Percentiles rank a stretch among this genome's conserved stretches.
These are phyloP conservation scores for Microbotryum intermedium DNA, from an alignment of 1,284 basidiomycete species.

Conservation along the genomic window DNA sequence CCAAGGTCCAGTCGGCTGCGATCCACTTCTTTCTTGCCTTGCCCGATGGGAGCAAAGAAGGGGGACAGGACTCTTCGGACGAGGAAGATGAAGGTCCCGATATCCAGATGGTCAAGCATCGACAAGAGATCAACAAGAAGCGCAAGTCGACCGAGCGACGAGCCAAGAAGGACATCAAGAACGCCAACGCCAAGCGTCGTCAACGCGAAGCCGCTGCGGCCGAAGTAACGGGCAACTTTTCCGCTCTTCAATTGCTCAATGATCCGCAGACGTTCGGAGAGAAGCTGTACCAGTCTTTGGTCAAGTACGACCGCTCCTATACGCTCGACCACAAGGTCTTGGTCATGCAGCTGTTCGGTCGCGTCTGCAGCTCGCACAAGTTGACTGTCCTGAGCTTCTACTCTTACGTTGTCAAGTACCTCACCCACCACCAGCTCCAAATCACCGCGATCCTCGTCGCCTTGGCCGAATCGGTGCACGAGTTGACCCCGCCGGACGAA, in stretches of 20 bases:
- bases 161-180: constrained; percentile 59
- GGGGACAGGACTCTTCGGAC: constrained; percentile 48
- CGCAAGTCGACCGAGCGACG: constrained; percentile 69
- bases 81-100: constrained; percentile 57
- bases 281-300: constrained; percentile 81
- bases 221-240: constrained; percentile 60
- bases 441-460: constrained; percentile 91
- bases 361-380: constrained; percentile 88
- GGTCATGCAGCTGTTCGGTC: constrained; percentile 93
- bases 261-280: constrained; percentile 96
- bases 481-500: constrained; percentile 87
- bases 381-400: constrained; percentile 94
- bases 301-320: constrained; percentile 81
- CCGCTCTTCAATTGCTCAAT: constrained; percentile 84
- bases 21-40: constrained; percentile 95
- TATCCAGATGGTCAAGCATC: constrained; percentile 66
- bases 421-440: constrained; percentile 84
- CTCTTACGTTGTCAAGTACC: constrained; percentile 86
- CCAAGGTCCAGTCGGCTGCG: constrained; percentile 90
- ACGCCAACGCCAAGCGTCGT: constrained; percentile 59
- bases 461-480: constrained; percentile 91
- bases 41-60: constrained; percentile 39
- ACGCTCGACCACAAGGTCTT: constrained; percentile 95
- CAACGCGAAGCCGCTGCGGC: constrained; percentile 44
- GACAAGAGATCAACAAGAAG: constrained; percentile 80